These are phyloP conservation scores for Casuarina glauca DNA, from an alignment of 306 rosid species.

Conservation along the genomic window DNA sequence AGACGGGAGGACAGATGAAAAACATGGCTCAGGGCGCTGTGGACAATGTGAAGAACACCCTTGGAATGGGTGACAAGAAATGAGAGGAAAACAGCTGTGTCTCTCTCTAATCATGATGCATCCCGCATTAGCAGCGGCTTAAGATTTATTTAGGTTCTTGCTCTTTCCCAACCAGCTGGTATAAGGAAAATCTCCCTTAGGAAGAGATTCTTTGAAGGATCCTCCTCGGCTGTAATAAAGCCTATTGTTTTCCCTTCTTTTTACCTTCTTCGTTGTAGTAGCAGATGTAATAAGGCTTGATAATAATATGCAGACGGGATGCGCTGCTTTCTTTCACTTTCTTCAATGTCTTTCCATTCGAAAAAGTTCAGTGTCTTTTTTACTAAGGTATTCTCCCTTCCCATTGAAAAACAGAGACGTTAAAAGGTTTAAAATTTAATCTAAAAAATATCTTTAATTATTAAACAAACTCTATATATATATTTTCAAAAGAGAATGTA, in stretches of 20 bases:
- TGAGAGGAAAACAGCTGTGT: conserved; percentile 11
- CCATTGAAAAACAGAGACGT: too few relatives aligned
- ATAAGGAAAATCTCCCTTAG: conserved; percentile 21
- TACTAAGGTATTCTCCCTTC: too few relatives aligned
- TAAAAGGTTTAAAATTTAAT: too few relatives aligned
- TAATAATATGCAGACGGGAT: neutral
- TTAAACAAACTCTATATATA: too few relatives aligned
- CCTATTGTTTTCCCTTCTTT: neutral
- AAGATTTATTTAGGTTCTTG: conserved; percentile 20
- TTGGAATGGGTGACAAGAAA: conserved; percentile 56
- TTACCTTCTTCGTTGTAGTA: neutral
- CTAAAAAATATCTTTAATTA: too few relatives aligned
- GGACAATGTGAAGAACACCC: conserved; percentile 58
- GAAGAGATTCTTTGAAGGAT: conserved; percentile 1
- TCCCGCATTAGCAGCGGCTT: conserved; percentile 22
- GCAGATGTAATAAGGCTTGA: conserved; percentile 9
- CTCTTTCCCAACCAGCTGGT: conserved; percentile 29
- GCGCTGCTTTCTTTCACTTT: neutral
- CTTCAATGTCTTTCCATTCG: neutral
- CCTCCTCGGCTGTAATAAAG: conserved; percentile 27
- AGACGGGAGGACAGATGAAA: conserved; percentile 66
- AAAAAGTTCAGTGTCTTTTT: too few relatives aligned
- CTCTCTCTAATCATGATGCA: conserved; percentile 9
- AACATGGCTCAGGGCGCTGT: conserved; percentile 62
- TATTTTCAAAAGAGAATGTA: neutral